Evolutionary conservation across 306 rosid species (phyloP), one percentile per base, ranked within the genome.

Genomic region (Dalbergia cultrata): DNA sequence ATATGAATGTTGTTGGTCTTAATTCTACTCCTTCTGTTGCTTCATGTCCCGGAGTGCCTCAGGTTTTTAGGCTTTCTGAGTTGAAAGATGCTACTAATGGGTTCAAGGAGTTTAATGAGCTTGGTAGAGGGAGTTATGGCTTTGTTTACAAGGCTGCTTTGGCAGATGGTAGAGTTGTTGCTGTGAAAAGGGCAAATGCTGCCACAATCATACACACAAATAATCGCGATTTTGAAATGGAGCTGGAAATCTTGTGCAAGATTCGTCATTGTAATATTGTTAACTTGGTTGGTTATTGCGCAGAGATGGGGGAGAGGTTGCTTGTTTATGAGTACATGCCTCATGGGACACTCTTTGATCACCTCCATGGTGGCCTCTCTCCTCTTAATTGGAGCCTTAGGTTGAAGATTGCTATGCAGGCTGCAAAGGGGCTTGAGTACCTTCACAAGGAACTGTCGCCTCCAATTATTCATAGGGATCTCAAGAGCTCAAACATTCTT

Each of bases 291-390:
- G 99, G 99, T 33, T 95, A 95, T 60, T 93, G 96, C 54, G 91
- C 94, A 4, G 99, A 95, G 82, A 95, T 95, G 99, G 99, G 99
- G 1, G 99, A 95, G 81, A 90, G 99, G 81, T 78, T 95, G 70
- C 97, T 95, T 4, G 96, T 93, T 39, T 93, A 93, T 21, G 98
- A 95, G 85, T 95, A 87, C 41, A 95, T 95, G 98, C 93, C 97
- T 44, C 94, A 89, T 22, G 98, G 98, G 12, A 95, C 99, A 8
- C 99, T 95, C 50, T 85, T 84, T 33, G 96, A 95, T 43, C 99
- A 91, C 68, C 92, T 95, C 58, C 99, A 95, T 4, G 94, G 99
- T 44, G 99, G 99, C 4, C 91, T 95, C 78, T 91, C 97, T 65
- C 93, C 97, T 9, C 90, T 93, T 26, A 90, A 80, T 70, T 95